These are phyloP conservation scores for Phycomyces nitens DNA, from an alignment of 192 early-diverging fungal species.

Conservation along the genomic window DNA sequence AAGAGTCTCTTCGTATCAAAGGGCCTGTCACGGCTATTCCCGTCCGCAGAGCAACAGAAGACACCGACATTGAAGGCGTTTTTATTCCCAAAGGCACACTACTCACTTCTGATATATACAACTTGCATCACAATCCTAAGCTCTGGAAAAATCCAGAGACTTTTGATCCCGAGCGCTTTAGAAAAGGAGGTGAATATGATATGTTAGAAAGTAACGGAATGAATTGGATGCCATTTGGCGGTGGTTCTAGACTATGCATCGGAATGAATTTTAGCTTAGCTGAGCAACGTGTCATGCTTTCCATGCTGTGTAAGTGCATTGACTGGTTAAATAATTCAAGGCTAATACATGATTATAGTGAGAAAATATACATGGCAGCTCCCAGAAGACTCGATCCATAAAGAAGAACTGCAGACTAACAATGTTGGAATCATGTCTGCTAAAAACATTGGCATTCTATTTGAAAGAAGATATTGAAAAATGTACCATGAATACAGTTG, in stretches of 20 bases:
- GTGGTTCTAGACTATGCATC: conserved; percentile 55
- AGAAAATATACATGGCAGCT: conserved; percentile 21
- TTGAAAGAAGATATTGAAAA: conserved; percentile 21
- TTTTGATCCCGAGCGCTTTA: conserved; percentile 54
- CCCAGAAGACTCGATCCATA: conserved; percentile 23
- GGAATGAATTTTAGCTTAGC: conserved; percentile 61
- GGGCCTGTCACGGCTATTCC: conserved; percentile 1
- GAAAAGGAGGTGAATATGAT: conserved; percentile 13
- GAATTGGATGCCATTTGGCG: conserved; percentile 57
- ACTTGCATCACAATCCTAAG: conserved; percentile 7
- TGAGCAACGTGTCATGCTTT: conserved; percentile 53
- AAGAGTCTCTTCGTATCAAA: conserved; percentile 32
- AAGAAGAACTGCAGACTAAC: neutral
- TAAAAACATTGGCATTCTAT: neutral
- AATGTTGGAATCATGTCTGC: conserved; percentile 9
- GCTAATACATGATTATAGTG: neutral
- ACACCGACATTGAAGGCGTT: conserved; percentile 12
- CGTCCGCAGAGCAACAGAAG: conserved; percentile 15
- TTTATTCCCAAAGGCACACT: conserved; percentile 24
- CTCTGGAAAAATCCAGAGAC: conserved; percentile 41
- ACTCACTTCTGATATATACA: conserved; percentile 12
- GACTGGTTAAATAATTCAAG: no score
- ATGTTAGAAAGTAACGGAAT: neutral
- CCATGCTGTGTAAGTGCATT: conserved; percentile 39
- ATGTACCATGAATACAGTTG: no score